Conservation (phyloP, 2,329 filamentous ascomycete species). For the Alternaria rosae region DNA sequence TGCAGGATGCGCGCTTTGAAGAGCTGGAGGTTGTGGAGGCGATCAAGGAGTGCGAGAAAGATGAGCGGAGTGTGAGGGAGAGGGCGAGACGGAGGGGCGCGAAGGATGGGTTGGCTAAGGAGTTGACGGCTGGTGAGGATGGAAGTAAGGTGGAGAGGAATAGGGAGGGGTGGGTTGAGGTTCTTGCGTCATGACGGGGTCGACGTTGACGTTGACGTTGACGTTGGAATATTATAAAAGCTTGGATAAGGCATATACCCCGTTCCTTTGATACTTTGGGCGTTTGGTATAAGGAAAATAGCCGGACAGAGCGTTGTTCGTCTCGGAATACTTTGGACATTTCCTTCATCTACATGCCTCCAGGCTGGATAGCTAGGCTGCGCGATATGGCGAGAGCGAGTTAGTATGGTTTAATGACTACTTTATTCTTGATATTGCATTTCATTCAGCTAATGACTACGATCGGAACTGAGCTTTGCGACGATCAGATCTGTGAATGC, state of each 20-base stretch:
- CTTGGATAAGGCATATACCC: slow-evolving; percentile 13
- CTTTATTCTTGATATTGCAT: background rate
- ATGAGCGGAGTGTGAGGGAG: slow-evolving; percentile 56
- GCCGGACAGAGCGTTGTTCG: background rate
- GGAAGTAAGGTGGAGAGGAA: slow-evolving; percentile 31
- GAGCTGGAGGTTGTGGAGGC: slow-evolving; percentile 55
- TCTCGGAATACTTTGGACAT: too few species aligned
- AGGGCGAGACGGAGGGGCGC: slow-evolving; percentile 51
- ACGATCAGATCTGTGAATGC: too few species aligned
- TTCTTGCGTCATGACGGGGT: slow-evolving; percentile 26
- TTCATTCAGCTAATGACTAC: too few species aligned
- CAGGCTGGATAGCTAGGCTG: too few species aligned
- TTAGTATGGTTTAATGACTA: slow-evolving; percentile 5
- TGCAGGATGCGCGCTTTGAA: slow-evolving; percentile 58
- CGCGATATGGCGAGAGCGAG: too few species aligned
- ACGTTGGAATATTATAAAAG: background rate
- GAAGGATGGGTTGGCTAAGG: slow-evolving; percentile 42
- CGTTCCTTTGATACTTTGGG: background rate
- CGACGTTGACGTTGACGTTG: background rate
- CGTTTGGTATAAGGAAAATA: background rate
- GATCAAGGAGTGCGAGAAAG: slow-evolving; percentile 55
- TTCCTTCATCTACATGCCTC: too few species aligned
- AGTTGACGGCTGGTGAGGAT: slow-evolving; percentile 37
- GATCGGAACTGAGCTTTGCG: too few species aligned
- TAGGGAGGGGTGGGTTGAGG: slow-evolving; percentile 48